Base-by-base conservation (phyloP, 257 asterid genomes). In the Avicennia marina region DNA sequence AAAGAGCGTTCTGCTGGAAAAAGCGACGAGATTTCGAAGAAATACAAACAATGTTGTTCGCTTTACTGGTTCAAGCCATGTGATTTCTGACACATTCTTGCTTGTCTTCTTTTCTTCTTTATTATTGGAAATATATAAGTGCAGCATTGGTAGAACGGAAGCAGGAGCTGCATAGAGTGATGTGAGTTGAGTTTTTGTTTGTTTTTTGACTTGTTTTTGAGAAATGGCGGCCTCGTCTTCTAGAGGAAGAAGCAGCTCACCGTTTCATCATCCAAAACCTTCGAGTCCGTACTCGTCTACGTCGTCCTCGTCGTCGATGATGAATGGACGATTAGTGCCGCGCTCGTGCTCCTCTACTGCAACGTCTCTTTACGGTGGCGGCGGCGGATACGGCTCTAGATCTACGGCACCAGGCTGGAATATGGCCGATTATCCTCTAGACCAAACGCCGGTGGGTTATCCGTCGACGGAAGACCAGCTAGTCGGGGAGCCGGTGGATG, bases 201-300 rank as follows among this genome's bases (percentile, higher is more conserved):
- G 11, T 36, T 47, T 25, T 53, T 58, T 27, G 36, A 5, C 2
- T 45, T 31, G 11, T 36, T 47, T 24, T 17, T 41, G 31, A 7
- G 59, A 72, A 60, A 85, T 83, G 94, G 93, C 93, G 71, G 89
- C 94, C 61, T 91, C 98, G 60, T 85, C 96, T 26, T 83, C 98
- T 18, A 74, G 94, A 70, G 95, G 94, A 65, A 86, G 96, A 60
- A 86, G 95, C 73, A 82, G 89, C 73, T 77, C 97, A 51, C 97
- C 90, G 5, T 80, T 74, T 63, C 76, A 73, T 25, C 10, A 72
- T 68, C 69, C 75, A 49, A 93, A 79, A 71, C 87, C 84, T 32
- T 75, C 89, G 49, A 89, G 81, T 71, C 94, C 94, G 55, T 80
- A 70, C 89, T 88, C 98, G 1, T 85, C 97, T 2, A 71, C 86